phyloP scores from a whole-genome alignment of 2,329 filamentous ascomycete species.

The Talaromyces sp. region DNA sequence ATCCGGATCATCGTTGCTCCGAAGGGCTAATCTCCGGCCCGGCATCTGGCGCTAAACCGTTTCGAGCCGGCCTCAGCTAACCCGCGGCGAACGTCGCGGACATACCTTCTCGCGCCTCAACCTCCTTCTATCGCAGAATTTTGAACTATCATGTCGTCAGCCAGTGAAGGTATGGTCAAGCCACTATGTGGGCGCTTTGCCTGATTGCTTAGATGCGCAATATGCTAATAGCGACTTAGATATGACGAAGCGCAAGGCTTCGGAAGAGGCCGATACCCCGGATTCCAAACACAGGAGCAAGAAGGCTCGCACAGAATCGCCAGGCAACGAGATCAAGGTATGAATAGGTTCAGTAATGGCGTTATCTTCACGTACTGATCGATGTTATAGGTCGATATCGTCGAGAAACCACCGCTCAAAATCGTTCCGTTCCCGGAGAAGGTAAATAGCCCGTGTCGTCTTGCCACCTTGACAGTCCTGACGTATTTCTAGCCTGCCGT shows the following conservation, averaged over 20 bases:
- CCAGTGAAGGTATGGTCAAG: constrained; percentile 27
- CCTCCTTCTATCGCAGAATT: background rate
- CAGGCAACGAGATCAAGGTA: constrained; percentile 32
- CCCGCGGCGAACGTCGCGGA: constrained; percentile 2
- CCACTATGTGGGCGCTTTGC: background rate
- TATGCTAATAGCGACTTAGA: constrained; percentile 19
- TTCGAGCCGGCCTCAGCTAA: constrained; percentile 14
- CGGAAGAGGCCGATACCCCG: constrained; percentile 42
- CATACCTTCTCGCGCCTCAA: constrained; percentile 1
- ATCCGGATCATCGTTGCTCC: constrained; percentile 21
- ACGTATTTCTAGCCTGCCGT: constrained; percentile 64
- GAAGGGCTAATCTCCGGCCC: constrained; percentile 13
- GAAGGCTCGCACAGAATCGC: constrained; percentile 46
- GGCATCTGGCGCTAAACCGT: constrained; percentile 1
- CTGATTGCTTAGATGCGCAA: background rate
- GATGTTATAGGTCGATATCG: constrained; percentile 21
- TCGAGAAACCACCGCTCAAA: constrained; percentile 51
- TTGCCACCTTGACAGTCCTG: constrained; percentile 15
- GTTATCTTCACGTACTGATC: background rate
- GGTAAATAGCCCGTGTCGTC: constrained; percentile 41
- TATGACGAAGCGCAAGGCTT: constrained; percentile 44
- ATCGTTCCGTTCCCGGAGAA: constrained; percentile 87
- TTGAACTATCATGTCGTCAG: constrained; percentile 20
- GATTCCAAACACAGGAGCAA: constrained; percentile 41
- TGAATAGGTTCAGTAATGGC: background rate